Conservation (phyloP, 371 early-diverging fungal species). For the Saksenaea oblongispora region DNA sequence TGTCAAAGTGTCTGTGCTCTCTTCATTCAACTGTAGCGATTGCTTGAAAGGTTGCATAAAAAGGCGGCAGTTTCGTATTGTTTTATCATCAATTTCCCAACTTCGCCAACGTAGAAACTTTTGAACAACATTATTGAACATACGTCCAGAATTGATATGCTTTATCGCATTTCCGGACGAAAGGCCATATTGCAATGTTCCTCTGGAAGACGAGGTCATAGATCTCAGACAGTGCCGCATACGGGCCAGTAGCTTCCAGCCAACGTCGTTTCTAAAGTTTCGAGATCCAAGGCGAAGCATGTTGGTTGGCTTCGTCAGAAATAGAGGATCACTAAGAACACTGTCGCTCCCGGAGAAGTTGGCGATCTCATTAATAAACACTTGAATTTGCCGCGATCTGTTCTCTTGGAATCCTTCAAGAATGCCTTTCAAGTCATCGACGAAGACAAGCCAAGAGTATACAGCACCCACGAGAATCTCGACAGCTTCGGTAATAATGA, state of each 20-base stretch:
- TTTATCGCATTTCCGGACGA: constrained; percentile 43
- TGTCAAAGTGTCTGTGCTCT: background rate
- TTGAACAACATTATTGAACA: constrained; percentile 52
- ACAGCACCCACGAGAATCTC: constrained; percentile 78
- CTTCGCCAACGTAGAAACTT: constrained; percentile 66
- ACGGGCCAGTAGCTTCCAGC: constrained; percentile 79
- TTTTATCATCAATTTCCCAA: constrained; percentile 63
- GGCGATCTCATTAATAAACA: constrained; percentile 61
- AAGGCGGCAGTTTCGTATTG: constrained; percentile 49
- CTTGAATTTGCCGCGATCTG: constrained; percentile 61
- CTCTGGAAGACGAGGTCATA: constrained; percentile 40
- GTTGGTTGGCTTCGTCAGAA: constrained; percentile 72
- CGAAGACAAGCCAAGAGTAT: constrained; percentile 73
- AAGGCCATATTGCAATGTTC: constrained; percentile 48
- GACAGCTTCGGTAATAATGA: constrained; percentile 70
- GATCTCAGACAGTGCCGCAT: constrained; percentile 66
- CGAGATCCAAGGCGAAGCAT: constrained; percentile 71
- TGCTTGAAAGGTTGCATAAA: constrained; percentile 57
- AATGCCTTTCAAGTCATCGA: constrained; percentile 61
- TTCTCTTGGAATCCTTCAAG: constrained; percentile 56
- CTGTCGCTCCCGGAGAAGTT: constrained; percentile 48
- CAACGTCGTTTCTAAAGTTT: constrained; percentile 67
- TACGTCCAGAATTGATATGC: constrained; percentile 35
- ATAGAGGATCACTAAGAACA: constrained; percentile 68
- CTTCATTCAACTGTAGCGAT: background rate